These are phyloP conservation scores for Tolypocladium capitatum DNA, from an alignment of 2,329 filamentous ascomycete species.

Conservation along the genomic window DNA sequence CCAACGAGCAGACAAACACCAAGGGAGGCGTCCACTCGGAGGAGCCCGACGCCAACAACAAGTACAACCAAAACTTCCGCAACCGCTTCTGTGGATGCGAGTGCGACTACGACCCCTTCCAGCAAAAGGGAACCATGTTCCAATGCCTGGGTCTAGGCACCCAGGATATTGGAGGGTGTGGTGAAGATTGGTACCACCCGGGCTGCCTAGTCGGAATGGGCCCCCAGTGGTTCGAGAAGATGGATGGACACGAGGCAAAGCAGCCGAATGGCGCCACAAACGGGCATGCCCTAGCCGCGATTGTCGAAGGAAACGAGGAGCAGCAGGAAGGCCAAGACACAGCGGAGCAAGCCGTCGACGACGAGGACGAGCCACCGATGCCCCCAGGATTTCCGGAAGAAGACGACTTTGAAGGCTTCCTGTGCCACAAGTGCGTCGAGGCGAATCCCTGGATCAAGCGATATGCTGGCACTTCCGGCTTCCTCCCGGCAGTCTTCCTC, in stretches of 20 bases:
- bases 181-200: conserved; percentile 96
- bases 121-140: conserved; percentile 96
- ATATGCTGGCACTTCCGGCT: conserved; percentile 70
- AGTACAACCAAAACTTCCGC: conserved; percentile 90
- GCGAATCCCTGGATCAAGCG: conserved; percentile 82
- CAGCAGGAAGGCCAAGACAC: conserved; percentile 9
- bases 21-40: conserved; percentile 71
- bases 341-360: conserved; percentile 21
- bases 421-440: conserved; percentile 90
- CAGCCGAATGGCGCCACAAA: conserved; percentile 4
- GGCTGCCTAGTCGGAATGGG: conserved; percentile 77
- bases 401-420: conserved; percentile 76
- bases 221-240: conserved; percentile 54
- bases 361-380: conserved; percentile 51
- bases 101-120: conserved; percentile 74
- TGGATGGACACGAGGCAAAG: conserved; percentile 19
- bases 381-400: conserved; percentile 81
- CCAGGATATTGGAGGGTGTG: conserved; percentile 72
- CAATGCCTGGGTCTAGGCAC: conserved; percentile 82
- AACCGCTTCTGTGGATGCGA: conserved; percentile 87
- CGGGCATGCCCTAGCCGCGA: conserved; percentile 27
- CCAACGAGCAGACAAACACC: conserved; percentile 57
- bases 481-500: conserved; percentile 58
- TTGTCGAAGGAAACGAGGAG: conserved; percentile 33
- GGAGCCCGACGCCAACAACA: conserved; percentile 57